A percentile compares a stretch with the other conserved stretches of the same genome.
Conservation (phyloP, 257 asterid species). For the Rauvolfia tetraphylla region DNA sequence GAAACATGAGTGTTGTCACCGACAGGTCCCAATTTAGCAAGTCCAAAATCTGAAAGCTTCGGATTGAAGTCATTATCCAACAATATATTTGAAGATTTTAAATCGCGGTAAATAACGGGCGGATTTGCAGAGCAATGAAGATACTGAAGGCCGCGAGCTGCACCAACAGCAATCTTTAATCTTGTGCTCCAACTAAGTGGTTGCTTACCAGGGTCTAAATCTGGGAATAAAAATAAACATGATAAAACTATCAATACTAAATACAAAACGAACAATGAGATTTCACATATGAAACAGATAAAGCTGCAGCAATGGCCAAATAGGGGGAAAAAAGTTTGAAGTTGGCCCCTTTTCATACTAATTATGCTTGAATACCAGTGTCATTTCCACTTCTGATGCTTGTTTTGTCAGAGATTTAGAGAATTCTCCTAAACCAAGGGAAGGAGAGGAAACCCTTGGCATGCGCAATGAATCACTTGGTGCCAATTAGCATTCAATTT, state of each 20-base stretch:
- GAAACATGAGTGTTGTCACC: conserved; percentile 91
- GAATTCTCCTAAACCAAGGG: neutral
- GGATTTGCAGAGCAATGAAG: conserved; percentile 87
- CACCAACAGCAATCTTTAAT: conserved; percentile 73
- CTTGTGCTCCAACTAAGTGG: conserved; percentile 80
- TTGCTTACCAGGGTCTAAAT: conserved; percentile 40
- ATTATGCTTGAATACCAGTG: neutral
- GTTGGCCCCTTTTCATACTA: neutral
- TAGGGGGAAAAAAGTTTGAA: neutral
- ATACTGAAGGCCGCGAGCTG: conserved; percentile 82
- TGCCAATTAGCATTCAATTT: neutral
- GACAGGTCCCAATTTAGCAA: conserved; percentile 85
- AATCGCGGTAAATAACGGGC: conserved; percentile 80
- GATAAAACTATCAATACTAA: neutral
- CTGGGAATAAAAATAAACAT: conserved; percentile 24
- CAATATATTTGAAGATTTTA: conserved; percentile 78
- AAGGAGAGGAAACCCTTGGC: neutral
- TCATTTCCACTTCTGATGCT: neutral
- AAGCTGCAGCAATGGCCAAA: neutral
- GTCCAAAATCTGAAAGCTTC: conserved; percentile 87
- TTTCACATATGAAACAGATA: neutral
- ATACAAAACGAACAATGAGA: no score
- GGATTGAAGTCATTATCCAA: conserved; percentile 73
- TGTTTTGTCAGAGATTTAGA: neutral
- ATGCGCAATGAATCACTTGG: neutral